Evolutionary conservation across 2,329 filamentous ascomycete genomes (phyloP).

Genomic region (Nannizziopsis arthrosporioides): DNA sequence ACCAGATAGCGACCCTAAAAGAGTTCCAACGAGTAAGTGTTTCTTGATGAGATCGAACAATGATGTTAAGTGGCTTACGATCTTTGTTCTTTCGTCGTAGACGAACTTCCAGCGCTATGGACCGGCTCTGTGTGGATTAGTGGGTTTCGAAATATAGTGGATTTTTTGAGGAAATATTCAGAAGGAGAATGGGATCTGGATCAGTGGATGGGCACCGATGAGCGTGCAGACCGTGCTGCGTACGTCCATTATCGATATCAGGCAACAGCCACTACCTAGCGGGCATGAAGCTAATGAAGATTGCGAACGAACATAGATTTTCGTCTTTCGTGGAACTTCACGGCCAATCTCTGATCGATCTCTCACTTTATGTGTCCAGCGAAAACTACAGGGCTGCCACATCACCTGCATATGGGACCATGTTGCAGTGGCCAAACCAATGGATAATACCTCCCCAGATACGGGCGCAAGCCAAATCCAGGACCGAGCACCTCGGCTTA

Average conservation of each 20-base stretch:
- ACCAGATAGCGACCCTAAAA: slow-evolving; percentile 58
- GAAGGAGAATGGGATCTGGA: slow-evolving; percentile 41
- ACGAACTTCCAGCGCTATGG: slow-evolving; percentile 46
- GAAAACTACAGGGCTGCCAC: slow-evolving; percentile 73
- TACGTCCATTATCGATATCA: slow-evolving; percentile 22
- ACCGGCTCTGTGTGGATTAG: slow-evolving; percentile 44
- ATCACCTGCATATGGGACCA: slow-evolving; percentile 64
- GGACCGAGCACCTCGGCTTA: slow-evolving; percentile 59
- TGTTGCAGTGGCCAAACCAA: slow-evolving; percentile 76
- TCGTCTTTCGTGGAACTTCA: slow-evolving; percentile 61
- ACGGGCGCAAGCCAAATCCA: slow-evolving; percentile 56
- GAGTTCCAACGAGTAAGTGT: slow-evolving; percentile 57
- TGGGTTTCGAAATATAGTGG: slow-evolving; percentile 43
- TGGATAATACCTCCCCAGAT: slow-evolving; percentile 71
- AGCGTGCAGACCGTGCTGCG: slow-evolving; percentile 41
- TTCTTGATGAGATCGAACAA: neutral
- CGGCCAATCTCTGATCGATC: slow-evolving; percentile 66
- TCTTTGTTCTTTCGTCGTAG: slow-evolving; percentile 24
- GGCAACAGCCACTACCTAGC: too few relatives aligned
- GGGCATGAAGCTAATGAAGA: neutral
- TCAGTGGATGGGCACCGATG: slow-evolving; percentile 30
- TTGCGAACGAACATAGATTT: slow-evolving; percentile 23
- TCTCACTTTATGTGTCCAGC: slow-evolving; percentile 80
- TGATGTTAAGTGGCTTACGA: slow-evolving; percentile 10
- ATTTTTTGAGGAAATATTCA: slow-evolving; percentile 39